Percentiles rank a stretch among this genome's conserved stretches.
Evolutionary conservation across 225 moss, liverwort and hornwort genomes (phyloP).

Genomic region (Takakia lepidozioides): DNA sequence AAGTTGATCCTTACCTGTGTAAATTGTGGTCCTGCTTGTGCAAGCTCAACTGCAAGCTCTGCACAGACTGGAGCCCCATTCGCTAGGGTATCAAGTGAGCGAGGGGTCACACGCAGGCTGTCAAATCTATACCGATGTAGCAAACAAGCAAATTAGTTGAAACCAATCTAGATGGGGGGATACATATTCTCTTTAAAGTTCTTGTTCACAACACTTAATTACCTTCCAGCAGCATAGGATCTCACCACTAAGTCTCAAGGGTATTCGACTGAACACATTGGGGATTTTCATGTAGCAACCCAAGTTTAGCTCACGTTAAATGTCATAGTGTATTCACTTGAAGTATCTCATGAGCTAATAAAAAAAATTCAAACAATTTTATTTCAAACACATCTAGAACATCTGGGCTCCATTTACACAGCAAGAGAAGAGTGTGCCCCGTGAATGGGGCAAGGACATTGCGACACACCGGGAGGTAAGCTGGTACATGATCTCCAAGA

Average conservation of each 20-base stretch:
- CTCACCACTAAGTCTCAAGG: not conserved
- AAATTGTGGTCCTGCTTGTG: constrained; percentile 96
- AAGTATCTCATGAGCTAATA: too few relatives aligned
- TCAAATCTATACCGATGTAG: constrained; percentile 72
- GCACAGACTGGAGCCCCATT: constrained; percentile 87
- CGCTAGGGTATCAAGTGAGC: constrained; percentile 81
- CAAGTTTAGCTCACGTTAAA: too few relatives aligned
- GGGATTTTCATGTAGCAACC: too few relatives aligned
- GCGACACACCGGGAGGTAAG: constrained; percentile 78
- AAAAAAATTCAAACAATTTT: not conserved
- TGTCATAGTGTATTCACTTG: too few relatives aligned
- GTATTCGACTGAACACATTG: too few relatives aligned
- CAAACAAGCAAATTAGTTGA: too few relatives aligned
- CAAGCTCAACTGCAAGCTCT: constrained; percentile 94
- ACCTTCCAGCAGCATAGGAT: not conserved
- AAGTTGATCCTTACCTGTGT: constrained; percentile 50
- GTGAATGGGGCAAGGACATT: not conserved
- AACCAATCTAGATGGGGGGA: too few relatives aligned
- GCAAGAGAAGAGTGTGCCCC: too few relatives aligned
- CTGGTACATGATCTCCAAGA: constrained; percentile 96
- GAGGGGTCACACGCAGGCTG: constrained; percentile 87
- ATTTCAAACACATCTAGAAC: too few relatives aligned
- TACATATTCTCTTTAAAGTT: too few relatives aligned
- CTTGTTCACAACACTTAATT: not conserved
- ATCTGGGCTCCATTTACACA: too few relatives aligned